Evolutionary conservation across 352 stramenopile species (phyloP).

Genomic region (Globisporangium sylvaticum): DNA sequence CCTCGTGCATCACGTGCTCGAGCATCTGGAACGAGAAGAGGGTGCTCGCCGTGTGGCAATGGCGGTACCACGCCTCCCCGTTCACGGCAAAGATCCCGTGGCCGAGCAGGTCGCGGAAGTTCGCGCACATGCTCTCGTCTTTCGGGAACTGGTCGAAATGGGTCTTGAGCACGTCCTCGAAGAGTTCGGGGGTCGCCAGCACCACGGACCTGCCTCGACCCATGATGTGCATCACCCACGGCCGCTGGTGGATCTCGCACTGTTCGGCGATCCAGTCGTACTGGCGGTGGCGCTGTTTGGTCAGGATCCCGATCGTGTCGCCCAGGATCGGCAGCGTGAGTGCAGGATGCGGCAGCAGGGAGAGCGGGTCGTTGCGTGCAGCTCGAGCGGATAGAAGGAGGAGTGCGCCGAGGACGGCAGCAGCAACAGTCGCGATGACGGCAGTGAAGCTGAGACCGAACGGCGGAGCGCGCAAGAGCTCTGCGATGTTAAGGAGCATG

Average conservation of each 20-base stretch:
- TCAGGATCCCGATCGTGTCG: constrained; percentile 6
- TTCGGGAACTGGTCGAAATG: constrained; percentile 69
- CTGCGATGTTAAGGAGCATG: too few relatives aligned
- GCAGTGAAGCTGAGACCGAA: too few relatives aligned
- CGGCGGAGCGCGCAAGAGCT: too few relatives aligned
- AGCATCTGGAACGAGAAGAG: constrained; percentile 70
- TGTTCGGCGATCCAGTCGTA: constrained; percentile 22
- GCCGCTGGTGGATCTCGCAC: constrained; percentile 15
- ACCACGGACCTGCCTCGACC: constrained; percentile 30
- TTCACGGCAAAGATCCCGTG: constrained; percentile 51
- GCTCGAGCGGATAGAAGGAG: too few relatives aligned
- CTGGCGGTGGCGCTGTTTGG: constrained; percentile 7
- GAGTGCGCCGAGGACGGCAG: too few relatives aligned
- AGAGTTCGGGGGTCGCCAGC: constrained; percentile 27
- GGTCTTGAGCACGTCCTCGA: constrained; percentile 45
- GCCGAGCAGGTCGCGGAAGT: constrained; percentile 55
- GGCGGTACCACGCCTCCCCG: constrained; percentile 43
- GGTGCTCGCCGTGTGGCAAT: constrained; percentile 79
- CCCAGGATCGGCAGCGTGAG: constrained; percentile 2
- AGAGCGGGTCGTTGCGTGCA: too few relatives aligned
- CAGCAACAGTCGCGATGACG: too few relatives aligned
- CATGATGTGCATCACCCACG: constrained; percentile 36
- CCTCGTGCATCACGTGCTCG: constrained; percentile 35
- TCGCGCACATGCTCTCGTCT: constrained; percentile 23
- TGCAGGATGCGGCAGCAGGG: too few relatives aligned